Conservation (phyloP, 2,329 filamentous ascomycete genomes). For the Alternaria postmessia region DNA sequence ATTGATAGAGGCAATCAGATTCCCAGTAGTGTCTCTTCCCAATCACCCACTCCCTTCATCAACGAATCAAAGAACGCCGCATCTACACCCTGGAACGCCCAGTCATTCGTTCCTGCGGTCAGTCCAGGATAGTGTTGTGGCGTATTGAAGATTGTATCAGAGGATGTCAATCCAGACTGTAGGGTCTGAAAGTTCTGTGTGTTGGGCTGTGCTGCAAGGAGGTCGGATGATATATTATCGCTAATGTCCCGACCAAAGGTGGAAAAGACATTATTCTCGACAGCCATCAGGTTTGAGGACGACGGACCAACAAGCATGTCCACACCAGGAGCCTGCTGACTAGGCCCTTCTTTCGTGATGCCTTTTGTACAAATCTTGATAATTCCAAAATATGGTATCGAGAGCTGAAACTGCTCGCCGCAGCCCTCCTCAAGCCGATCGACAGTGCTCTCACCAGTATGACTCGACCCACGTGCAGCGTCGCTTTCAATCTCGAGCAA, state of each 20-base stretch:
- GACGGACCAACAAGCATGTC: background rate
- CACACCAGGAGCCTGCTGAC: background rate
- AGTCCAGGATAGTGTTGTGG: conserved; percentile 13
- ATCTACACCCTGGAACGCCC: conserved; percentile 32
- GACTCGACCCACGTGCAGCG: conserved; percentile 7
- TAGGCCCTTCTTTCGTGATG: conserved; percentile 1
- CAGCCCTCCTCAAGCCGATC: conserved; percentile 2
- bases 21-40: background rate
- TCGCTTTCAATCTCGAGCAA: conserved; percentile 29
- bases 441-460: background rate
- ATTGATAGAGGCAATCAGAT: background rate
- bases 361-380: conserved; percentile 42
- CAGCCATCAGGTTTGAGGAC: background rate
- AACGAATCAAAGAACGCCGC: conserved; percentile 32
- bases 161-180: background rate
- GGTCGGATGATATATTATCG: background rate
- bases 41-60: conserved; percentile 19
- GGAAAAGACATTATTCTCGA: background rate
- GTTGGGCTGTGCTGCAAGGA: background rate
- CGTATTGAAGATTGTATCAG: background rate
- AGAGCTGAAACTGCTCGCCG: conserved; percentile 9
- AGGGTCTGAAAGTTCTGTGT: background rate
- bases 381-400: conserved; percentile 44
- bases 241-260: background rate
- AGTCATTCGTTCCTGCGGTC: conserved; percentile 21